phyloP scores from a whole-genome alignment of 805 yeast species.

The Ogataea polymorpha region DNA sequence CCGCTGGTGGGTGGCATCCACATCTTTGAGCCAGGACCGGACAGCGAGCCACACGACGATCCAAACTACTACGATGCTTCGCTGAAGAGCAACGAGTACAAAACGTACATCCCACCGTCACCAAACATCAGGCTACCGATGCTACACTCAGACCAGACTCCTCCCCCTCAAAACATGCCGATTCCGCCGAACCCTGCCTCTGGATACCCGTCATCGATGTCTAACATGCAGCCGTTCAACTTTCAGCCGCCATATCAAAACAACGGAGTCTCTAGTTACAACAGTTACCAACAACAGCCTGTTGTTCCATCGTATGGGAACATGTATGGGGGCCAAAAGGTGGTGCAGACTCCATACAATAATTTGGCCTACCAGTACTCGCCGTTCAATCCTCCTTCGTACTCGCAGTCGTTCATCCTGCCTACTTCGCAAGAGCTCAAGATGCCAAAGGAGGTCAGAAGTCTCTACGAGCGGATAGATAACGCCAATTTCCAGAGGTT shows the following conservation, averaged over 20 bases:
- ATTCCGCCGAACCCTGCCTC: conserved; percentile 9
- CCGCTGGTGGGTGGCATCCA: conserved; percentile 94
- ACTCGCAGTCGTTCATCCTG: conserved; percentile 34
- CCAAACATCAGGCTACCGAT: conserved; percentile 27
- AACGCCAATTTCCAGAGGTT: conserved; percentile 30
- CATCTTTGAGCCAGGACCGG: conserved; percentile 65
- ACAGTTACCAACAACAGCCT: conserved; percentile 11
- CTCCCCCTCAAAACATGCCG: conserved; percentile 18
- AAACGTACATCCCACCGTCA: conserved; percentile 32
- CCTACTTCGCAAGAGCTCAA: conserved; percentile 35
- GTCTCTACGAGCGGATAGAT: conserved; percentile 33
- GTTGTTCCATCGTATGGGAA: conserved; percentile 11
- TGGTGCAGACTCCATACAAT: conserved; percentile 33
- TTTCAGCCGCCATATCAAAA: conserved; percentile 11
- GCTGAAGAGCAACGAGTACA: conserved; percentile 25
- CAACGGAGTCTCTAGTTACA: conserved; percentile 9
- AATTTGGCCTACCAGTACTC: conserved; percentile 29
- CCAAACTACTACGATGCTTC: conserved; percentile 51
- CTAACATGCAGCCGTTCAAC: conserved; percentile 11
- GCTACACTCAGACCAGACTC: conserved; percentile 14
- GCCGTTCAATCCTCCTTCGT: conserved; percentile 30
- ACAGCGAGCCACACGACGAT: conserved; percentile 53
- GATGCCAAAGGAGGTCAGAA: conserved; percentile 34
- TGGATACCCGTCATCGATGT: conserved; percentile 6
- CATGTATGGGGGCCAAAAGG: conserved; percentile 25